phyloP scores from a whole-genome alignment of 73 alveolate genomes.

The Stentor roeselii region DNA sequence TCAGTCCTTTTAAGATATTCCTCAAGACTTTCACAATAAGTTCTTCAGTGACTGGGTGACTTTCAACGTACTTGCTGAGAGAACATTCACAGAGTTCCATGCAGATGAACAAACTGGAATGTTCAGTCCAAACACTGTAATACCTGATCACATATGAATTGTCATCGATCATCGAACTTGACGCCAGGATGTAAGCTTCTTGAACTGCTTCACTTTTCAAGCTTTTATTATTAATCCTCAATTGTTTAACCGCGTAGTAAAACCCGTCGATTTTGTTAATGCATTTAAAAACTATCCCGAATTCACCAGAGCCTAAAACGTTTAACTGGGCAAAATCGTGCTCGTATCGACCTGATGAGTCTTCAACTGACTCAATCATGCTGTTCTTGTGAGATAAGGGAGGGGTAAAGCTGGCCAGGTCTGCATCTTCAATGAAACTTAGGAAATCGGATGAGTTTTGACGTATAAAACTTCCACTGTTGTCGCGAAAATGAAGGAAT shows the following conservation, averaged over 20 bases:
- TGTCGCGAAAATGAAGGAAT: neutral
- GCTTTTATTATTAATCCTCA: constrained; percentile 34
- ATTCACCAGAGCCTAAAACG: constrained; percentile 68
- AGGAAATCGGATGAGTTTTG: neutral
- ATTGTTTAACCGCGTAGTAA: constrained; percentile 71
- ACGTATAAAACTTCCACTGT: neutral
- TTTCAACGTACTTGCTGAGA: constrained; percentile 34
- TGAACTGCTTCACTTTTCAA: constrained; percentile 47
- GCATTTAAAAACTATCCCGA: constrained; percentile 68
- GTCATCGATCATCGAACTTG: constrained; percentile 61
- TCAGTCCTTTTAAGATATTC: constrained; percentile 75
- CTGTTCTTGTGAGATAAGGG: constrained; percentile 22
- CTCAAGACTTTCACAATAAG: constrained; percentile 51
- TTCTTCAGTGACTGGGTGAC: constrained; percentile 35
- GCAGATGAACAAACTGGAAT: constrained; percentile 43
- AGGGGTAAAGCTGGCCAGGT: constrained; percentile 1
- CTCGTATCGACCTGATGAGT: neutral
- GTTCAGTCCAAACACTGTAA: constrained; percentile 80
- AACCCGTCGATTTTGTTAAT: constrained; percentile 64
- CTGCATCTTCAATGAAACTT: constrained; percentile 2
- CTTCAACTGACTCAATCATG: neutral
- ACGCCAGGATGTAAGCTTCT: constrained; percentile 75
- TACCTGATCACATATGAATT: constrained; percentile 69
- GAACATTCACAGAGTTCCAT: constrained; percentile 77
- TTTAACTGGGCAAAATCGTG: constrained; percentile 5